Evolutionary conservation across 371 early-diverging fungal genomes (phyloP).

Genomic region (Vairimorpha apis): DNA sequence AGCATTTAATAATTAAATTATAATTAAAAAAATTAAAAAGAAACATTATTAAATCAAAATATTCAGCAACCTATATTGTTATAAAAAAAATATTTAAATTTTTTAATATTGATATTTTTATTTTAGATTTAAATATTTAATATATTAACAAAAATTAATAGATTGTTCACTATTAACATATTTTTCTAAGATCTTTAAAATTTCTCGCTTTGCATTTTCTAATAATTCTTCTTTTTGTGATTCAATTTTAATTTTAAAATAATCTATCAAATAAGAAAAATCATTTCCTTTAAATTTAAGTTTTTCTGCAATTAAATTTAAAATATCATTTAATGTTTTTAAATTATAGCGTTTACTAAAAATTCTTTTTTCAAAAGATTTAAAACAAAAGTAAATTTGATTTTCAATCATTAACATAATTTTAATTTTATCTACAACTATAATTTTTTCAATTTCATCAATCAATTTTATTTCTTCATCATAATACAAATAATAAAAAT

Average conservation of each 20-base stretch:
- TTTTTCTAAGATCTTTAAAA: slow-evolving; percentile 12
- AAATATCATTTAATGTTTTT: slow-evolving; percentile 13
- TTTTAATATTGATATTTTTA: no score
- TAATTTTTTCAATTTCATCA: slow-evolving; percentile 9
- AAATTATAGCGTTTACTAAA: slow-evolving; percentile 40
- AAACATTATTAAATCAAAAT: no score
- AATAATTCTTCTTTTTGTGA: slow-evolving; percentile 30
- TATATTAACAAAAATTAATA: no score
- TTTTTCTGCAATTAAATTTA: slow-evolving; percentile 23
- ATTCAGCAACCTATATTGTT: no score
- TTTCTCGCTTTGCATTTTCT: slow-evolving; percentile 39
- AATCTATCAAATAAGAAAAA: slow-evolving; percentile 39
- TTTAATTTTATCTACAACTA: neutral
- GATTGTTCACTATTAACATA: no score
- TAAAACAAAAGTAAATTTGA: slow-evolving; percentile 31
- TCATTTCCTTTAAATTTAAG: slow-evolving; percentile 37
- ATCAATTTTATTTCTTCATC: slow-evolving; percentile 20
- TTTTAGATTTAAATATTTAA: no score
- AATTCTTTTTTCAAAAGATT: slow-evolving; percentile 37
- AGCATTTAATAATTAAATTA: no score
- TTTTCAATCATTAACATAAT: slow-evolving; percentile 30
- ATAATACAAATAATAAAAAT: slow-evolving; percentile 31
- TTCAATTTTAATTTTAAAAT: slow-evolving; percentile 17
- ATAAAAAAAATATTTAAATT: no score
- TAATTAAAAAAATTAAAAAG: no score